phyloP scores from a whole-genome alignment of 106 monocot genomes.

The Allium fistulosum region DNA sequence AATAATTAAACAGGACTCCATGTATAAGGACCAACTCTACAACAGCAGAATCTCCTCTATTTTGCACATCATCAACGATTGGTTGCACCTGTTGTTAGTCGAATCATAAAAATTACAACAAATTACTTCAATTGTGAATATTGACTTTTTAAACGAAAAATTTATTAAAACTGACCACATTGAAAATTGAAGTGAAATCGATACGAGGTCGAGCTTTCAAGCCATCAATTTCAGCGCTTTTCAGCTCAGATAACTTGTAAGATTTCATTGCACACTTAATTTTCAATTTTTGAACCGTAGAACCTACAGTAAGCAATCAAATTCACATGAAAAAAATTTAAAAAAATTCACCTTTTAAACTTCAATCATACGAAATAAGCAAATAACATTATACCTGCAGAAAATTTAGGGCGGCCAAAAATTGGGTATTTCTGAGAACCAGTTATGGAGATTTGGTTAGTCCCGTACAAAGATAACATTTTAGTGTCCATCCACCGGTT shows the following conservation, averaged over 20 bases:
- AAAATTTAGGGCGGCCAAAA: too few relatives aligned
- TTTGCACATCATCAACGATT: conserved; percentile 87
- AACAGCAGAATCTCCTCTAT: conserved; percentile 80
- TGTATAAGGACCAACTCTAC: conserved; percentile 58
- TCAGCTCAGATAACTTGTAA: conserved; percentile 68
- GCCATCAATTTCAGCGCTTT: conserved; percentile 39
- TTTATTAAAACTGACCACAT: conserved; percentile 30
- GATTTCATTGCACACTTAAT: conserved; percentile 69
- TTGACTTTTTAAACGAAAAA: too few relatives aligned
- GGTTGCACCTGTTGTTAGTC: conserved; percentile 61
- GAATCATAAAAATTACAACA: neutral
- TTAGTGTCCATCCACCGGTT: too few relatives aligned
- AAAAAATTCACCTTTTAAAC: too few relatives aligned
- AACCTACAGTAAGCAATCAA: conserved; percentile 10
- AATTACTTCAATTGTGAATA: too few relatives aligned
- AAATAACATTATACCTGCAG: too few relatives aligned
- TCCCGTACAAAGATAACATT: too few relatives aligned
- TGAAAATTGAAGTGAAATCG: conserved; percentile 93
- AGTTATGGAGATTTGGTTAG: too few relatives aligned
- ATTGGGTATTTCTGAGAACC: too few relatives aligned
- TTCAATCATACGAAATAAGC: too few relatives aligned
- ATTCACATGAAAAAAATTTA: too few relatives aligned
- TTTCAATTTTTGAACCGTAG: neutral
- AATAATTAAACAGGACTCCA: neutral
- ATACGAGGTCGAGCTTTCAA: conserved; percentile 92